phyloP scores from a whole-genome alignment of 2,329 filamentous ascomycete genomes.

The Teratosphaeria destructans region DNA sequence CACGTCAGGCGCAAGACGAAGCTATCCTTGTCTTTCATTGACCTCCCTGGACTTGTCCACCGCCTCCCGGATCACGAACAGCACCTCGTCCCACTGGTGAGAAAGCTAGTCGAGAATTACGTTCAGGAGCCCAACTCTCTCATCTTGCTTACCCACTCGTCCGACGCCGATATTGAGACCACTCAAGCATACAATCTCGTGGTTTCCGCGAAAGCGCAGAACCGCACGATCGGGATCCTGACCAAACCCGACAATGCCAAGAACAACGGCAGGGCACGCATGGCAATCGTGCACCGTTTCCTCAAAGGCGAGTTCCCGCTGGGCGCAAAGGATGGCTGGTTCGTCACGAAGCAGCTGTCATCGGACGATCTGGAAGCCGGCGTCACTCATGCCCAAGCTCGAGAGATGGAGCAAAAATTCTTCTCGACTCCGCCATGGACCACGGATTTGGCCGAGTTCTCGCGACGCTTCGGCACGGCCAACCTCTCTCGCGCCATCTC shows the following conservation, averaged over 20 bases:
- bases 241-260: conserved; percentile 72
- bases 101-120: conserved; percentile 58
- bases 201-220: conserved; percentile 28
- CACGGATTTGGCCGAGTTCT: conserved; percentile 28
- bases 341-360: conserved; percentile 57
- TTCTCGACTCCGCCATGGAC: conserved; percentile 42
- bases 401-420: conserved; percentile 40
- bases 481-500: conserved; percentile 42
- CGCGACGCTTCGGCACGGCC: conserved; percentile 41
- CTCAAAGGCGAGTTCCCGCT: conserved; percentile 50
- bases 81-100: conserved; percentile 61
- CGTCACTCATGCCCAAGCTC: conserved; percentile 38
- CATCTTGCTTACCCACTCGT: conserved; percentile 55
- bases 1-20: conserved; percentile 63
- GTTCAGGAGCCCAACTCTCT: conserved; percentile 60
- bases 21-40: conserved; percentile 70
- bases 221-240: conserved; percentile 47
- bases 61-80: conserved; percentile 55
- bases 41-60: conserved; percentile 73
- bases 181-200: conserved; percentile 61
- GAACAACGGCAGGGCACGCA: conserved; percentile 22
- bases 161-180: conserved; percentile 69
- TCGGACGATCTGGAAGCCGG: conserved; percentile 24
- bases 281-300: conserved; percentile 8
- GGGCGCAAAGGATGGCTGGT: conserved; percentile 57